Base-by-base conservation (phyloP, 257 asterid genomes). In the Anisodus acutangulus region DNA sequence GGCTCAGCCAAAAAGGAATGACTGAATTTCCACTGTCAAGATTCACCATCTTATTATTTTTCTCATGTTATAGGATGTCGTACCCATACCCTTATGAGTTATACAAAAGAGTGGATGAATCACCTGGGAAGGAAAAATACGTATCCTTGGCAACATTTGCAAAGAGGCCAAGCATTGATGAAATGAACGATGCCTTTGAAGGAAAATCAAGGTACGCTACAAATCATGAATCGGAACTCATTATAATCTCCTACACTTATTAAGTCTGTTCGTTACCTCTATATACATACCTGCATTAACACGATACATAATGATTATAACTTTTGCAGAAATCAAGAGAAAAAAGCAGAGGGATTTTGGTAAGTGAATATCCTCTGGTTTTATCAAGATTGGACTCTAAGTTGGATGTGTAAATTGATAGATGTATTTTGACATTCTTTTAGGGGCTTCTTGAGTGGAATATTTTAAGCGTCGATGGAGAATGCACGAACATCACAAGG, bases 101-200 rank as follows among this genome's bases (percentile, higher is more conserved):
- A 90, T 94, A 91, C 94, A 93, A 90, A 92, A 94, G 99, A 88
- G 90, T 93, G 2, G 98, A 93, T 49, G 98, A 88, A 79, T 84
- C 95, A 63, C 89, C 93, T 0, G 90, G 93, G 85, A 91, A 91
- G 92, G 99, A 95, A 92, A 95, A 92, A 84, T 95, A 95, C 6
- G 85, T 88, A 3, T 7, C 90, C 74, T 81, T 95, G 88, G 57
- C 94, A 53, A 90, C 89, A 80, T 95, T 95, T 83, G 83, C 87
- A 10, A 81, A 89, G 86, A 90, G 94, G 76, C 99, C 99, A 3
- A 93, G 87, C 35, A 92, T 95, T 16, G 97, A 92, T 71, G 98
- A 94, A 85, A 91, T 95, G 68, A 95, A 95, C 43, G 93, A 94
- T 84, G 92, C 91, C 5, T 95, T 94, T 80, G 98, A 94, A 83